Conservation (phyloP, 495 filamentous ascomycete genomes). For the Astrothelium macrocarpum region DNA sequence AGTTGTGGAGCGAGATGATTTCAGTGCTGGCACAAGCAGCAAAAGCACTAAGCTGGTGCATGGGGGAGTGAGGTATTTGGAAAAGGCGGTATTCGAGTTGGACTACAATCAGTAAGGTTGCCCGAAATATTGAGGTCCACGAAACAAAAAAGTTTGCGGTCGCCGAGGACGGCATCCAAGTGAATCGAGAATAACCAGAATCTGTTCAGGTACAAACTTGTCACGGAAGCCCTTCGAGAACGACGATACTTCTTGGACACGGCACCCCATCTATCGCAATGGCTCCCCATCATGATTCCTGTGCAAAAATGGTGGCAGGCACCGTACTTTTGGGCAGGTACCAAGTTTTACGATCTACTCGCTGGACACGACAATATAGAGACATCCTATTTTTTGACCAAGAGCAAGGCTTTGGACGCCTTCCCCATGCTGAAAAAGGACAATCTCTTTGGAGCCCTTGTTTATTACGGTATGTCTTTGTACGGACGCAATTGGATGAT, state of each 20-base stretch:
- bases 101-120: constrained; percentile 71
- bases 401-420: constrained; percentile 85
- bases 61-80: constrained; percentile 89
- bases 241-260: constrained; percentile 93
- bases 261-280: constrained; percentile 86
- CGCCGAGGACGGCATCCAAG: background rate
- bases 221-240: constrained; percentile 91
- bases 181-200: no score
- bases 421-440: constrained; percentile 96
- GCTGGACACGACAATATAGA: constrained; percentile 95
- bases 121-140: background rate
- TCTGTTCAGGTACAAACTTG: constrained; percentile 61
- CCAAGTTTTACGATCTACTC: constrained; percentile 89
- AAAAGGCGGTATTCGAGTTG: constrained; percentile 94
- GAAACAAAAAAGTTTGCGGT: background rate
- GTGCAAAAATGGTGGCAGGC: constrained; percentile 95
- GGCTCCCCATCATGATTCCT: constrained; percentile 97
- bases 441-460: constrained; percentile 77
- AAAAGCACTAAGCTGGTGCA: constrained; percentile 98
- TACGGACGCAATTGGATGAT: constrained; percentile 10
- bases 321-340: constrained; percentile 95
- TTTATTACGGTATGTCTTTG: constrained; percentile 68
- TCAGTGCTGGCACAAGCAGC: constrained; percentile 84
- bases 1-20: constrained; percentile 91
- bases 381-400: constrained; percentile 91